phyloP scores from a whole-genome alignment of 164 flowering plant genomes.

The Warburgia ugandensis region DNA sequence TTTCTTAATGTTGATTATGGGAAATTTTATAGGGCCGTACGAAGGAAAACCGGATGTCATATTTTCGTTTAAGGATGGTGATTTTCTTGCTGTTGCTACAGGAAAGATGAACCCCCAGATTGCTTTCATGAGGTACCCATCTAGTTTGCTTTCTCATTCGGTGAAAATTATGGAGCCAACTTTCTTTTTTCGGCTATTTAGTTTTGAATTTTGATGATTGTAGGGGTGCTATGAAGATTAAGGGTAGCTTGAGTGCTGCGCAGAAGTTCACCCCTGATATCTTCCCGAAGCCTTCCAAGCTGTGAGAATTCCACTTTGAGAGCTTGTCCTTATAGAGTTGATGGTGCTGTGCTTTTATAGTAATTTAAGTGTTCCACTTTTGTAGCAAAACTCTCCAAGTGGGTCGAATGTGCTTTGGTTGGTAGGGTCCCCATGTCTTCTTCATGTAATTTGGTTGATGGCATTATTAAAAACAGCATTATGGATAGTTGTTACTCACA shows the following conservation, averaged over 20 bases:
- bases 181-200: neutral
- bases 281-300: slow-evolving; percentile 94
- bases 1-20: neutral
- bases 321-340: too few species aligned
- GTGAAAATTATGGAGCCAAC: neutral
- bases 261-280: slow-evolving; percentile 96
- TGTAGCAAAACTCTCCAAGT: too few species aligned
- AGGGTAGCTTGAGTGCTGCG: slow-evolving; percentile 93
- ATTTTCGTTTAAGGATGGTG: slow-evolving; percentile 87
- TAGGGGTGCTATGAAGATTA: slow-evolving; percentile 92
- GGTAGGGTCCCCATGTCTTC: too few species aligned
- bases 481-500: too few species aligned
- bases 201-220: slow-evolving; percentile 3
- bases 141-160: neutral
- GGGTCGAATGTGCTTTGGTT: too few species aligned
- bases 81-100: slow-evolving; percentile 72
- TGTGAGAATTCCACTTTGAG: too few species aligned
- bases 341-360: too few species aligned
- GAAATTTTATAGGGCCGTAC: slow-evolving; percentile 39
- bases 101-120: slow-evolving; percentile 96
- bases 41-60: slow-evolving; percentile 95
- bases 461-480: too few species aligned
- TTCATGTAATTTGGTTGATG: too few species aligned
- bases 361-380: too few species aligned
- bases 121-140: slow-evolving; percentile 84